Percentiles rank a stretch among this genome's conserved stretches.
phyloP scores from a whole-genome alignment of 768 basidiomycete species.

The Mrakia frigida region DNA sequence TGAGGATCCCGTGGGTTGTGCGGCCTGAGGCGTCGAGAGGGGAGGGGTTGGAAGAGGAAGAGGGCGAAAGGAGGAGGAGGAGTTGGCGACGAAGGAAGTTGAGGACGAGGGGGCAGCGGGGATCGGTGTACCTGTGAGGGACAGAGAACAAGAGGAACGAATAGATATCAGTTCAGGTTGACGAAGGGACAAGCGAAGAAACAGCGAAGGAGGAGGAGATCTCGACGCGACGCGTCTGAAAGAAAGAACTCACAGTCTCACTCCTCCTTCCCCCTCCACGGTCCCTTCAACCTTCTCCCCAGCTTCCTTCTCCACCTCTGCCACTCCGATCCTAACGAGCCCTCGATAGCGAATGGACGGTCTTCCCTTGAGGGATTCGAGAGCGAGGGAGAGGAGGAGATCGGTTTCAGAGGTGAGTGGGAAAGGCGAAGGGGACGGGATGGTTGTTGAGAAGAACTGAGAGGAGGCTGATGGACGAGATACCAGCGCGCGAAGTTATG shows the following conservation, averaged over 20 bases:
- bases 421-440: constrained; percentile 9
- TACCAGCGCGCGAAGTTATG: too few relatives aligned
- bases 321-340: not conserved
- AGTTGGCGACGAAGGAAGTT: constrained; percentile 14
- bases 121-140: constrained; percentile 12
- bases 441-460: not conserved
- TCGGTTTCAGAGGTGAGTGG: not conserved
- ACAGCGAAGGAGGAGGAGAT: not conserved
- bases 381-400: constrained; percentile 11
- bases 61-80: not conserved
- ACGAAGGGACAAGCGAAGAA: not conserved
- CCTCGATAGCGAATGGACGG: constrained; percentile 8
- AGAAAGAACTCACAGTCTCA: not conserved
- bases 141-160: not conserved
- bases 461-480: not conserved
- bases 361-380: constrained; percentile 11
- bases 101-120: not conserved
- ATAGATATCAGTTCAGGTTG: too few relatives aligned
- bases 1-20: not conserved
- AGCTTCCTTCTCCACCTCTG: not conserved
- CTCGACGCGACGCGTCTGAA: not conserved
- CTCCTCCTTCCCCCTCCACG: constrained; percentile 1
- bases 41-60: too few relatives aligned
- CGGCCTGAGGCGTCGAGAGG: not conserved
- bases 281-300: not conserved